Evolutionary conservation across 305 asterid species (phyloP).

Genomic region (Rubia peregrina): DNA sequence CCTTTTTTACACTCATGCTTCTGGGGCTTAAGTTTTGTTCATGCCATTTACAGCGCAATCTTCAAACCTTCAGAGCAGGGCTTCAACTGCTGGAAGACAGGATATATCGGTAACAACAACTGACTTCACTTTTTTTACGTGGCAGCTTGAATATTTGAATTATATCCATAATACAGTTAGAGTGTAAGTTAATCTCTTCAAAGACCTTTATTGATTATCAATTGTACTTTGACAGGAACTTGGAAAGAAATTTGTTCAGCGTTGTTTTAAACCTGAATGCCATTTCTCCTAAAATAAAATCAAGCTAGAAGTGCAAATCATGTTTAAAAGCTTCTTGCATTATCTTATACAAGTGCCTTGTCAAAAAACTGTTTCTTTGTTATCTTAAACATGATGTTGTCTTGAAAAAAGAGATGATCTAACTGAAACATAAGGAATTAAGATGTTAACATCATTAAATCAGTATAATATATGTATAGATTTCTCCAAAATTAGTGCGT

Average conservation of each 20-base stretch:
- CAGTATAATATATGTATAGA: background rate
- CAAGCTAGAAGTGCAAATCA: background rate
- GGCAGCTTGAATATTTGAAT: background rate
- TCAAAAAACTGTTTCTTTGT: background rate
- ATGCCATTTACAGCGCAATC: constrained; percentile 83
- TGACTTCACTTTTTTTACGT: background rate
- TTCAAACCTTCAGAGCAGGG: constrained; percentile 72
- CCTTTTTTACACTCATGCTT: constrained; percentile 94
- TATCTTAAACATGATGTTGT: background rate
- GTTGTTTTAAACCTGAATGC: background rate
- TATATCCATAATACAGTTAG: background rate
- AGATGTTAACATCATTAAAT: background rate
- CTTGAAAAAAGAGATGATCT: background rate
- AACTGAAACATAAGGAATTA: background rate
- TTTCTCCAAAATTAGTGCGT: background rate
- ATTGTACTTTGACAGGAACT: background rate
- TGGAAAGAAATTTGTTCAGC: background rate
- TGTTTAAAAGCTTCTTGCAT: constrained; percentile 1
- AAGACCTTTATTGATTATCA: background rate
- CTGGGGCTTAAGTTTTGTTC: constrained; percentile 92
- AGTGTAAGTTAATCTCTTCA: background rate
- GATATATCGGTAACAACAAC: constrained; percentile 61
- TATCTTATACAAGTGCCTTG: background rate
- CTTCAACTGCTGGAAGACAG: constrained; percentile 98
- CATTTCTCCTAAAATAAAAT: background rate